These are phyloP conservation scores for Solanum pimpinellifolium DNA, from an alignment of 257 asterid genomes.

Conservation along the genomic window DNA sequence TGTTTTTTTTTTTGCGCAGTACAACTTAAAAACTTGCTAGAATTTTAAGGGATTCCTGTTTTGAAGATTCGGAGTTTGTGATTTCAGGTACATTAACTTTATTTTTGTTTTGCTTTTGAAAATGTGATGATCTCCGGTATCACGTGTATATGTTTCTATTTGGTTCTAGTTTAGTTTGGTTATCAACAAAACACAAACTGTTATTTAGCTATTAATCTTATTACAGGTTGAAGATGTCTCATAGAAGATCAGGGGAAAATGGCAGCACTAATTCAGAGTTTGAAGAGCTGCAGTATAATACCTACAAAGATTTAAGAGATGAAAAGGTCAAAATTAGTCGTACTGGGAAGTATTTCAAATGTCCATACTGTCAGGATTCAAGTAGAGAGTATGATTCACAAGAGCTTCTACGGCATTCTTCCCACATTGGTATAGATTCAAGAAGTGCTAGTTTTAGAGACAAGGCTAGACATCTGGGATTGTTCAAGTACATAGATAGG, in stretches of 20 bases:
- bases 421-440: constrained; percentile 51
- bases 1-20: neutral
- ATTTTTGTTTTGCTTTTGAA: no score
- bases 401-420: constrained; percentile 62
- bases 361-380: constrained; percentile 53
- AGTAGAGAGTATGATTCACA: constrained; percentile 30
- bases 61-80: neutral
- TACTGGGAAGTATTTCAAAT: constrained; percentile 32
- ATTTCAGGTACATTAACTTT: neutral
- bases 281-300: constrained; percentile 34
- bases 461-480: constrained; percentile 57
- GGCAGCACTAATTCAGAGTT: constrained; percentile 18
- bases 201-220: neutral
- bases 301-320: constrained; percentile 47
- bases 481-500: constrained; percentile 53
- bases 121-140: neutral
- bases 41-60: neutral
- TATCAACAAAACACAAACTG: neutral
- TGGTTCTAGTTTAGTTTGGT: neutral
- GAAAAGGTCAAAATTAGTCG: constrained; percentile 28
- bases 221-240: constrained; percentile 42
- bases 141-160: no score
- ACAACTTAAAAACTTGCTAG: neutral
- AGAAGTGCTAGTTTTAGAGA: constrained; percentile 48
- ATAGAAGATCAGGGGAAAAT: constrained; percentile 19